Conservation (phyloP, 495 filamentous ascomycete species). For the Annulohypoxylon maeteangense region DNA sequence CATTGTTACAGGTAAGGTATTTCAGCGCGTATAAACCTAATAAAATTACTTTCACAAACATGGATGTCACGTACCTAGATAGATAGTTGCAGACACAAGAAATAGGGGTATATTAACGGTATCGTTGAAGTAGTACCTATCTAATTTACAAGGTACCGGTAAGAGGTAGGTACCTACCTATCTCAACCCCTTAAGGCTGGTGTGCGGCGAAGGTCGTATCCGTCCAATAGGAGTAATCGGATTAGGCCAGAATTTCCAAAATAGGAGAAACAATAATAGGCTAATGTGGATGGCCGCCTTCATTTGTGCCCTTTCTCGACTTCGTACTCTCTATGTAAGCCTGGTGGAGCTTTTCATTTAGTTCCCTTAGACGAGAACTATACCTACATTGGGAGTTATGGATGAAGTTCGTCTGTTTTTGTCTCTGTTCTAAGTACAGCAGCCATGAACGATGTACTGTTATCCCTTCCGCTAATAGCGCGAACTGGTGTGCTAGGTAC, state of each 20-base stretch:
- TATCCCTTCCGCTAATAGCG: not conserved
- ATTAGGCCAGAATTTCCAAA: not conserved
- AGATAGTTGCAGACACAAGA: not conserved
- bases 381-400: not conserved
- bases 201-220: not conserved
- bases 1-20: too few relatives aligned
- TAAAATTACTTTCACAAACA: too few relatives aligned
- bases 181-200: not conserved
- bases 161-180: not conserved
- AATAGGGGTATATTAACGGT: not conserved
- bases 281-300: not conserved
- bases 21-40: too few relatives aligned
- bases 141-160: not conserved
- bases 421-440: not conserved
- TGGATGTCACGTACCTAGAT: too few relatives aligned
- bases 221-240: not conserved
- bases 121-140: too few relatives aligned
- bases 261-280: not conserved
- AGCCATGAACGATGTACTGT: constrained; percentile 9
- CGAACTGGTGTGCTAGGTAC: constrained; percentile 1
- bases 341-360: constrained; percentile 1
- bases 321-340: constrained; percentile 27
- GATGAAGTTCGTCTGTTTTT: not conserved
- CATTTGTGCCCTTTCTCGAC: too few relatives aligned
- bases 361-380: not conserved